Evolutionary conservation across 225 moss, liverwort and hornwort genomes (phyloP), one percentile per base, ranked within the genome.

Genomic region (Asterella californica): DNA sequence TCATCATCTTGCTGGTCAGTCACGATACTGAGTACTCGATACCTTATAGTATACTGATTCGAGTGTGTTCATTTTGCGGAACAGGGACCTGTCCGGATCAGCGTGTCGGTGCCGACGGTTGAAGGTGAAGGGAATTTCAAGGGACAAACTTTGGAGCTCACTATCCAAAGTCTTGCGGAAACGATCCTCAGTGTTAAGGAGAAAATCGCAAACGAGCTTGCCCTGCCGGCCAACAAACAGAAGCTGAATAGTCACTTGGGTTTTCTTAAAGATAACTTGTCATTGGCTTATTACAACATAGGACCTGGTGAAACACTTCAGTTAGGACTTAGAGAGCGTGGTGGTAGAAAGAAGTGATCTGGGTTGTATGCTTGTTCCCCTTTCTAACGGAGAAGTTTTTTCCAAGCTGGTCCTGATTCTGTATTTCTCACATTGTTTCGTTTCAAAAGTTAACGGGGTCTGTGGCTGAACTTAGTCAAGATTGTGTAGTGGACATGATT

Each of bases 111-210:
- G 79, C 99, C 99, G 54, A 79, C 79, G 77, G 83, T 99, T 46
- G 99, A 99, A 85, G 99, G 99, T 72, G 99, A 99, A 86, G 90
- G 88, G 53, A 92, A 92, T 78, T 82, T 99, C 79, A 93, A 90
- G 24, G 99, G 99, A 83, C 99, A 99, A 85, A 89, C 87, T 70
- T 84, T 99, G 91, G 99, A 99, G 89, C 90, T 99, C 63, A 94
- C 87, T 29, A 91, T 92, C 47, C 83, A 91, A 54, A 89, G 92
- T 76, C 86, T 99, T 36, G 86, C 95, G 74, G 99, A 99, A 67
- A 72, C 89, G 36, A 90, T 99, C 42, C 85, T 88, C 73, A 99
- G 90, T 81, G 89, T 99, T 33, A 99, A 99, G 86, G 99, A 99
- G 70, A 99, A 90, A 83, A 93, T 99, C 55, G 95, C 92, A 18